Evolutionary conservation across 2,329 filamentous ascomycete genomes (phyloP).

Genomic region (Phialophora chinensis): DNA sequence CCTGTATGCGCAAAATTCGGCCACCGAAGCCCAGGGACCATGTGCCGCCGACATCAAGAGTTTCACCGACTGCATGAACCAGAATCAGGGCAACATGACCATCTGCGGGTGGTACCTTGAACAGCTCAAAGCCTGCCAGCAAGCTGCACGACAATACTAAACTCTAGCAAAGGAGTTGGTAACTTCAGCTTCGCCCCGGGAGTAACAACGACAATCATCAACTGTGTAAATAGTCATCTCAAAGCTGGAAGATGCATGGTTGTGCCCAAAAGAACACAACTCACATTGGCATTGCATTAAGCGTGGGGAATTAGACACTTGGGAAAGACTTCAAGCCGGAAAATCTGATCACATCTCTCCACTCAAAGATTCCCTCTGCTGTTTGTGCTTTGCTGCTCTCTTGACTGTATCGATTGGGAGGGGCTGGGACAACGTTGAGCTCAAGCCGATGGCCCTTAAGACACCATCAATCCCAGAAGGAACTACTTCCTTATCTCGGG

Average conservation of each 20-base stretch:
- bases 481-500: background rate
- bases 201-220: background rate
- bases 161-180: background rate
- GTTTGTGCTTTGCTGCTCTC: background rate
- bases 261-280: background rate
- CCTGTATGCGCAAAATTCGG: constrained; percentile 49
- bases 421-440: background rate
- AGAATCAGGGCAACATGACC: constrained; percentile 89
- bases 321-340: background rate
- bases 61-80: constrained; percentile 97
- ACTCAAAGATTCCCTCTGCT: constrained; percentile 12
- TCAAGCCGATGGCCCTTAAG: background rate
- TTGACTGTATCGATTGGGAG: background rate
- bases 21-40: constrained; percentile 58
- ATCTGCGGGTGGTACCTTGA: constrained; percentile 99
- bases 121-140: constrained; percentile 90
- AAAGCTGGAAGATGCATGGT: background rate
- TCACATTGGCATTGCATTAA: constrained; percentile 4
- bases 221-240: constrained; percentile 1
- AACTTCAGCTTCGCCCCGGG: background rate
- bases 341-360: constrained; percentile 9
- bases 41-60: constrained; percentile 80
- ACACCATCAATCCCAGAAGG: background rate
- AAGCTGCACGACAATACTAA: constrained; percentile 73
- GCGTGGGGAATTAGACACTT: background rate